phyloP scores from a whole-genome alignment of 2,329 filamentous ascomycete genomes.

The Achaetomium macrosporum region DNA sequence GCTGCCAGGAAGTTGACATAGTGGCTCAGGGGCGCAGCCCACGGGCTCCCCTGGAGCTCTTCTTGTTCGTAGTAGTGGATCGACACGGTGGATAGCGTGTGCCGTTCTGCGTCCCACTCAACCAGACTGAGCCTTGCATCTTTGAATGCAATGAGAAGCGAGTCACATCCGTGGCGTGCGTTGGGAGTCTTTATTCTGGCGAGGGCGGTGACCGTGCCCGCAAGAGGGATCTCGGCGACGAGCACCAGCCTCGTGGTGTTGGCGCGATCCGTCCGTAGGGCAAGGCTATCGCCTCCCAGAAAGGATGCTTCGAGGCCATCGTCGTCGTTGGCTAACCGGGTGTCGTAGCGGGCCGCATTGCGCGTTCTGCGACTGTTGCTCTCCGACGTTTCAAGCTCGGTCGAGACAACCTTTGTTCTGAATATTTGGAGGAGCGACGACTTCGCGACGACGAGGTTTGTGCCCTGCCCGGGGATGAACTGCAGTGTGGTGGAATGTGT shows the following conservation, averaged over 20 bases:
- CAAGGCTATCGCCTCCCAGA: conserved; percentile 55
- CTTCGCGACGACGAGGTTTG: conserved; percentile 86
- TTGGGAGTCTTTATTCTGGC: conserved; percentile 67
- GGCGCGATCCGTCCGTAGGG: conserved; percentile 56
- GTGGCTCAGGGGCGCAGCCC: conserved; percentile 68
- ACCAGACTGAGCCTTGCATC: conserved; percentile 90
- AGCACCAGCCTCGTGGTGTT: conserved; percentile 74
- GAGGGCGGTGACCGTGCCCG: conserved; percentile 79
- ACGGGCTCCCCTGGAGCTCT: conserved; percentile 75
- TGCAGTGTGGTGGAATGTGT: conserved; percentile 77
- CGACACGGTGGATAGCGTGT: conserved; percentile 78
- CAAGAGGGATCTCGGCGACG: conserved; percentile 74
- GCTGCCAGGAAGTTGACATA: conserved; percentile 78
- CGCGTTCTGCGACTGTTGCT: conserved; percentile 32
- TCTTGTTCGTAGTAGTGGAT: conserved; percentile 99
- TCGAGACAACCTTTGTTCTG: conserved; percentile 59
- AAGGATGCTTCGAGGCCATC: conserved; percentile 62
- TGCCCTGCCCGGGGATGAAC: conserved; percentile 68
- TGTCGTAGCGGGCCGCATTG: conserved; percentile 44
- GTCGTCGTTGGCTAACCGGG: conserved; percentile 50
- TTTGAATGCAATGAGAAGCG: conserved; percentile 74
- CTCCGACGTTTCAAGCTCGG: conserved; percentile 50
- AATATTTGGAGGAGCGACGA: conserved; percentile 93
- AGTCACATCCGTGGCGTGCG: conserved; percentile 75
- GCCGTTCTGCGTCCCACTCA: conserved; percentile 82